Evolutionary conservation across 2,329 filamentous ascomycete genomes (phyloP).

Genomic region (Nigrospora osmanthi): DNA sequence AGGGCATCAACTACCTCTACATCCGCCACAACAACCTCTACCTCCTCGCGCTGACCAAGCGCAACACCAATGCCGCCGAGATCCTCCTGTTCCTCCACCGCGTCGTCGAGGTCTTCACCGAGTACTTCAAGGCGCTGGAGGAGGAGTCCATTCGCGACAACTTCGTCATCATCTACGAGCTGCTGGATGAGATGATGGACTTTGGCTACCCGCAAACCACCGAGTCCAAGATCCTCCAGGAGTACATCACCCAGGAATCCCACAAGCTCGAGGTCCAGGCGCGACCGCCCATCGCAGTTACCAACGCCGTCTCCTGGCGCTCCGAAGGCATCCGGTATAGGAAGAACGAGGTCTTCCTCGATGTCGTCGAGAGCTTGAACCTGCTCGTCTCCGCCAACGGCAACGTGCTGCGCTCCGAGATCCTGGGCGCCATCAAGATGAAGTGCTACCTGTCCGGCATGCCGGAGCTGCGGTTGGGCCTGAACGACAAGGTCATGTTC

Average conservation of each 20-base stretch:
- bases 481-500: conserved; percentile 99
- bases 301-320: conserved; percentile 96
- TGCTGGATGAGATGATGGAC: conserved; percentile 99
- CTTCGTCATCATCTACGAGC: conserved; percentile 98
- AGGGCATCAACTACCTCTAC: conserved; percentile 99
- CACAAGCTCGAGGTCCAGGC: conserved; percentile 98
- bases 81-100: conserved; percentile 98
- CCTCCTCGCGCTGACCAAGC: conserved; percentile 93
- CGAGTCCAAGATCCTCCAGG: conserved; percentile 95
- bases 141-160: conserved; percentile 99
- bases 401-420: conserved; percentile 92
- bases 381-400: conserved; percentile 89
- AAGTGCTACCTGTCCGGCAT: conserved; percentile 98
- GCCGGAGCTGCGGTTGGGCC: conserved; percentile 86
- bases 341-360: conserved; percentile 98
- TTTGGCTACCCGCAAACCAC: conserved; percentile 99
- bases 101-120: conserved; percentile 96
- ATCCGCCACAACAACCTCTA: conserved; percentile 99
- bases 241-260: conserved; percentile 98
- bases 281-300: conserved; percentile 92
- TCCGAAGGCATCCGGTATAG: conserved; percentile 96
- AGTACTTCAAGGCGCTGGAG: conserved; percentile 98
- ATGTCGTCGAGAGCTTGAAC: conserved; percentile 94
- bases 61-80: conserved; percentile 97
- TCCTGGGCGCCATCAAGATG: conserved; percentile 97